Conservation (phyloP, 805 yeast genomes). For the Ogataea siamensis region DNA sequence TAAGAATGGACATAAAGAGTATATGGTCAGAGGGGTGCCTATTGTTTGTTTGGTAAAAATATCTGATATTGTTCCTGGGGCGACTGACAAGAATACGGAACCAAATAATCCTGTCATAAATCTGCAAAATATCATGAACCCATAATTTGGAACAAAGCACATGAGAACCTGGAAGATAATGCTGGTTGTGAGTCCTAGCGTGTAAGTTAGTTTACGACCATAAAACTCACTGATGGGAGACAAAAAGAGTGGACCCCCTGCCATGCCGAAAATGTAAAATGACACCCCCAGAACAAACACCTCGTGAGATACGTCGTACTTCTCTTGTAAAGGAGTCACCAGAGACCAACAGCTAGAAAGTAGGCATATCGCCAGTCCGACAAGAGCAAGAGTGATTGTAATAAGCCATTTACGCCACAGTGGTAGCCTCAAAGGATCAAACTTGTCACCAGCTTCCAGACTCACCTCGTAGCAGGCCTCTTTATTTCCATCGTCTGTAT, state of each 20-base stretch:
- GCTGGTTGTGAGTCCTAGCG: constrained; percentile 44
- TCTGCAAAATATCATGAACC: constrained; percentile 63
- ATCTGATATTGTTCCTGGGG: constrained; percentile 77
- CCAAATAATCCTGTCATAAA: constrained; percentile 72
- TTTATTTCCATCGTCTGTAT: not conserved
- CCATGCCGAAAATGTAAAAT: constrained; percentile 60
- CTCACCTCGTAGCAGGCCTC: constrained; percentile 17
- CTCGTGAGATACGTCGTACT: constrained; percentile 54
- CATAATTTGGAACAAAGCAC: constrained; percentile 56
- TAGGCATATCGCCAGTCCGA: constrained; percentile 62
- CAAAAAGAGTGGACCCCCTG: constrained; percentile 57
- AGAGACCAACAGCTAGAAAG: constrained; percentile 69
- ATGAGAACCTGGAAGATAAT: constrained; percentile 53
- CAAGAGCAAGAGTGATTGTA: constrained; percentile 49
- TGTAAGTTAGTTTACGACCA: constrained; percentile 56
- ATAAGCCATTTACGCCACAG: constrained; percentile 53
- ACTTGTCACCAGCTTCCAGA: constrained; percentile 19
- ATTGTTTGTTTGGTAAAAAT: constrained; percentile 59
- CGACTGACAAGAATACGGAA: constrained; percentile 70
- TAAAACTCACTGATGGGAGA: constrained; percentile 60
- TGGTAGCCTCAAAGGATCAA: constrained; percentile 35
- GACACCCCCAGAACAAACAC: constrained; percentile 59
- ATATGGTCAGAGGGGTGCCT: constrained; percentile 67
- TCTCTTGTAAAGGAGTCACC: constrained; percentile 49
- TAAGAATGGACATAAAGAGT: constrained; percentile 58